Conservation (phyloP, 129 eudicot genomes). For the Centaurea solstitialis region DNA sequence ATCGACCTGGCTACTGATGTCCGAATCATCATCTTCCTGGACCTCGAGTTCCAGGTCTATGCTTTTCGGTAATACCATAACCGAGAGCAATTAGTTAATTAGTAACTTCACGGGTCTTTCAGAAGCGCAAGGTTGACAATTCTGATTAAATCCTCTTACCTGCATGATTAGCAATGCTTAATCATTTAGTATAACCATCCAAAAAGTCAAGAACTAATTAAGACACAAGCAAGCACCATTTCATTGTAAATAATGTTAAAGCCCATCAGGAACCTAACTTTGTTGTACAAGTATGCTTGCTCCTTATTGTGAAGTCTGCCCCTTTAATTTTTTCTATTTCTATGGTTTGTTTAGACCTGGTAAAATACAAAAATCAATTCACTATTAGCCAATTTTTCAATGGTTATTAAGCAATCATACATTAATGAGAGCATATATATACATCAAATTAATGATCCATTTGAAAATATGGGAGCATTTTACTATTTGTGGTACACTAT, state of each 20-base stretch:
- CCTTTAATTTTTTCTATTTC: not conserved
- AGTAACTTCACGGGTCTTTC: not conserved
- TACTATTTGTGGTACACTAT: no score
- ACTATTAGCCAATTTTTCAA: no score
- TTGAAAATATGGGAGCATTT: no score
- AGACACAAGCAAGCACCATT: not conserved
- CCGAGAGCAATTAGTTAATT: not conserved
- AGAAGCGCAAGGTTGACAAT: not conserved
- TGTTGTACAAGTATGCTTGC: not conserved
- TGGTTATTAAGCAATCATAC: not conserved
- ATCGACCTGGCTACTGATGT: slow-evolving; percentile 44
- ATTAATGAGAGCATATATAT: no score
- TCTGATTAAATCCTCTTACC: slow-evolving; percentile 8
- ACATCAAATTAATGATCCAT: no score
- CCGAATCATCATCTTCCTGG: slow-evolving; percentile 34
- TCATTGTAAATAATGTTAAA: no score
- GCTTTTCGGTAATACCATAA: slow-evolving; percentile 24
- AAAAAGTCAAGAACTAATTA: not conserved
- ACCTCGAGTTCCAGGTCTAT: slow-evolving; percentile 36
- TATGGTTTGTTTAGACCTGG: no score
- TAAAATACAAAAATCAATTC: no score
- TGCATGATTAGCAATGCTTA: not conserved
- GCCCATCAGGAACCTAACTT: not conserved
- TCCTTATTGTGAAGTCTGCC: not conserved
- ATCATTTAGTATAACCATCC: not conserved